These are phyloP conservation scores for Dendrostoma leiphaemia DNA, from an alignment of 2,329 filamentous ascomycete genomes.

Conservation along the genomic window DNA sequence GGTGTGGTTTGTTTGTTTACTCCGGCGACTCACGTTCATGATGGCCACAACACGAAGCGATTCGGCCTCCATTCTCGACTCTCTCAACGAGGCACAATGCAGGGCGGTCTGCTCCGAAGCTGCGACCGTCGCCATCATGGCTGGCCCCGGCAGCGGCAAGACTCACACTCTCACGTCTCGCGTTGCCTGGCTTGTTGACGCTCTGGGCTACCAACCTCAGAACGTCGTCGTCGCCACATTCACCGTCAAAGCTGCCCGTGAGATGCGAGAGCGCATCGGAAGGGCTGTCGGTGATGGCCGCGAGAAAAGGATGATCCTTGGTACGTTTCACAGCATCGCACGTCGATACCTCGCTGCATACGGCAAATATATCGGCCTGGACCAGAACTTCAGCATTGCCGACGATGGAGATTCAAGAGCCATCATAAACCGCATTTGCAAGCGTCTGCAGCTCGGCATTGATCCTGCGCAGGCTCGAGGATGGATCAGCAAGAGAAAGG, in stretches of 20 bases:
- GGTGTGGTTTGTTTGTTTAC: conserved; percentile 5
- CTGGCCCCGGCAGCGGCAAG: conserved; percentile 75
- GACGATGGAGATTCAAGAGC: conserved; percentile 78
- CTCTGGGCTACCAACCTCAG: conserved; percentile 70
- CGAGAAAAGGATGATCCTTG: conserved; percentile 76
- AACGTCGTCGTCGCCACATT: conserved; percentile 96
- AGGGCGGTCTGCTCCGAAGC: conserved; percentile 53
- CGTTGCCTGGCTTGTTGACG: conserved; percentile 81
- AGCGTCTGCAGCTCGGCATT: conserved; percentile 65
- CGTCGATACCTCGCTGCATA: conserved; percentile 81
- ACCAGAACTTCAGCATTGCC: conserved; percentile 84
- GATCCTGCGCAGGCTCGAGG: conserved; percentile 69
- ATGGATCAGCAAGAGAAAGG: conserved; percentile 72
- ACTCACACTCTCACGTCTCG: conserved; percentile 93
- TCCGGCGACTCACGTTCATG: neutral
- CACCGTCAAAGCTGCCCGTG: conserved; percentile 87
- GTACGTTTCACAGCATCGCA: conserved; percentile 93
- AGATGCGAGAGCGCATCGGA: conserved; percentile 89
- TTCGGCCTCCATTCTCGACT: conserved; percentile 38
- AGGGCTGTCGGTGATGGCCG: conserved; percentile 75
- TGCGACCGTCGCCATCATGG: conserved; percentile 62
- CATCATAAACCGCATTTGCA: conserved; percentile 80
- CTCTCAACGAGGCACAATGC: conserved; percentile 54
- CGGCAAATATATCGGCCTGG: conserved; percentile 78
- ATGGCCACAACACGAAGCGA: conserved; percentile 15